Percentiles rank a stretch among this genome's conserved stretches.
Evolutionary conservation across 2,329 filamentous ascomycete genomes (phyloP).

Genomic region (Scedosporium aurantiacum): DNA sequence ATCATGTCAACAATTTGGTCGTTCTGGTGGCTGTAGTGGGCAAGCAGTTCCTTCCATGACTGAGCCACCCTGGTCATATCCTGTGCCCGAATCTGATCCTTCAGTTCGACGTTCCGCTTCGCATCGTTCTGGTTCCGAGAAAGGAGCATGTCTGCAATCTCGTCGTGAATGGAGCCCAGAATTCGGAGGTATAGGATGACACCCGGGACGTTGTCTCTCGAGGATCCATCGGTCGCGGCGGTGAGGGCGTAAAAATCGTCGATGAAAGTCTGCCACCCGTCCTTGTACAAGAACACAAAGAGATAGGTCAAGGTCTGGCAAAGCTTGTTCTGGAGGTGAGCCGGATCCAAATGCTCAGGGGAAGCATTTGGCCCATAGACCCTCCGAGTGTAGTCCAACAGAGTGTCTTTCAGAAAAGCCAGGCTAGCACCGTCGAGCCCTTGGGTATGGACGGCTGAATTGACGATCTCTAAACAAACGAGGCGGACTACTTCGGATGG

Average conservation of each 20-base stretch:
- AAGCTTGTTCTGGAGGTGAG: conserved; percentile 87
- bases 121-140: conserved; percentile 66
- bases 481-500: conserved; percentile 77
- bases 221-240: conserved; percentile 44
- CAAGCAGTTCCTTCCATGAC: conserved; percentile 86
- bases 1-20: conserved; percentile 75
- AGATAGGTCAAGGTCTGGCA: conserved; percentile 92
- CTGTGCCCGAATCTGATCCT: conserved; percentile 76
- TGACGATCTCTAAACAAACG: conserved; percentile 84
- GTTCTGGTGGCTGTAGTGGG: conserved; percentile 60
- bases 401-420: conserved; percentile 63
- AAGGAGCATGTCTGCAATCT: conserved; percentile 88
- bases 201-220: conserved; percentile 59
- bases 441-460: conserved; percentile 76
- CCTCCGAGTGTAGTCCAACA: conserved; percentile 70
- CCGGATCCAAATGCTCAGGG: conserved; percentile 53
- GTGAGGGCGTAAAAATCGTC: conserved; percentile 80
- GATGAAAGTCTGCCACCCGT: conserved; percentile 81
- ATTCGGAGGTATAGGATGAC: conserved; percentile 83
- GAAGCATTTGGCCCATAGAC: conserved; percentile 55
- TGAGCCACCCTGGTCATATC: conserved; percentile 81
- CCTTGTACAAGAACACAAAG: conserved; percentile 76
- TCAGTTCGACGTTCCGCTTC: conserved; percentile 78
- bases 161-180: conserved; percentile 83
- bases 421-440: conserved; percentile 64